Evolutionary conservation across 345 rosid species (phyloP).

Genomic region (Hevea brasiliensis): DNA sequence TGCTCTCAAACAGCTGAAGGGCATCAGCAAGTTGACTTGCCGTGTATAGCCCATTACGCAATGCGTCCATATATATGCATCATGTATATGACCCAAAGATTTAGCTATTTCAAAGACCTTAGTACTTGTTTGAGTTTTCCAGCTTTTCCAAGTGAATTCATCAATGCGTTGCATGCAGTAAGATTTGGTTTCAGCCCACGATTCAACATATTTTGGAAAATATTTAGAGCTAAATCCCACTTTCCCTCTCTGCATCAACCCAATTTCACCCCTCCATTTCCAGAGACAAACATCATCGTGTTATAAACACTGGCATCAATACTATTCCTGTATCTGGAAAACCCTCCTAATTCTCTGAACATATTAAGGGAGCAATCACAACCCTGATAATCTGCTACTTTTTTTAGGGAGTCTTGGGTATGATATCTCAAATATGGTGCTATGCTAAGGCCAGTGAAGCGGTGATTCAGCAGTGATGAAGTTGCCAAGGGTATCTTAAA

Average conservation of each 20-base stretch:
- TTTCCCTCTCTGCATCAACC: slow-evolving; percentile 58
- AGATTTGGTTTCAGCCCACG: slow-evolving; percentile 53
- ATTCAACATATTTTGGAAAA: slow-evolving; percentile 56
- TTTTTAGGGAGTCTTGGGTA: too few species aligned
- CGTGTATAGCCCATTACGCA: slow-evolving; percentile 58
- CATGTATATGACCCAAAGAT: slow-evolving; percentile 57
- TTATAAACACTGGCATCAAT: slow-evolving; percentile 73
- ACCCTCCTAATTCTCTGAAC: slow-evolving; percentile 51
- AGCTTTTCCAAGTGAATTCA: slow-evolving; percentile 66
- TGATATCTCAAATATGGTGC: too few species aligned
- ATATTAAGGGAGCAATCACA: slow-evolving; percentile 52
- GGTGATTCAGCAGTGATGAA: too few species aligned
- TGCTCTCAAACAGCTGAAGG: slow-evolving; percentile 60
- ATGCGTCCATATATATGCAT: slow-evolving; percentile 76
- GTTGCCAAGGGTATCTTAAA: too few species aligned
- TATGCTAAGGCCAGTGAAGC: too few species aligned
- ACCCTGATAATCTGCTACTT: slow-evolving; percentile 51
- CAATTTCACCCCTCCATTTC: slow-evolving; percentile 52
- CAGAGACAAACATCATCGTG: slow-evolving; percentile 69
- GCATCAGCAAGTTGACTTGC: slow-evolving; percentile 55
- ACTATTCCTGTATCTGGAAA: slow-evolving; percentile 27
- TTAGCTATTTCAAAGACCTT: slow-evolving; percentile 46
- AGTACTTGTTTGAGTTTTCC: slow-evolving; percentile 59
- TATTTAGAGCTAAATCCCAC: slow-evolving; percentile 53
- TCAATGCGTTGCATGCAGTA: slow-evolving; percentile 65